Conservation (phyloP, 106 monocot genomes). For the Dendrobium catenatum region DNA sequence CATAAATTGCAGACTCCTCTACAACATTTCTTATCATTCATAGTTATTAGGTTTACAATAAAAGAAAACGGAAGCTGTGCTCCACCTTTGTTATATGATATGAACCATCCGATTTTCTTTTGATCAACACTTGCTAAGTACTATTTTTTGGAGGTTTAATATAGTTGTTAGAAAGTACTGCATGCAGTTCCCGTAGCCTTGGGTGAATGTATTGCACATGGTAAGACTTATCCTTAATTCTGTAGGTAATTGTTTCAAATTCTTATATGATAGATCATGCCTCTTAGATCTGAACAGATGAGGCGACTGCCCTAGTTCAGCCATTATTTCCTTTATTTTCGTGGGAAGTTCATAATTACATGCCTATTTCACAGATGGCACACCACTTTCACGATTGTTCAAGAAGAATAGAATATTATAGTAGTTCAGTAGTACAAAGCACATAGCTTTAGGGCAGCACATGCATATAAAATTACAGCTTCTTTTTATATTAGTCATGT, state of each 20-base stretch:
- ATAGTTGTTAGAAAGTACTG: not conserved
- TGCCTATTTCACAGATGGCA: not conserved
- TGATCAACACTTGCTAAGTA: too few relatives aligned
- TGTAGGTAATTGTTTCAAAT: not conserved
- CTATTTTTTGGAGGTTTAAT: not conserved
- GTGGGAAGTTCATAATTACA: not conserved
- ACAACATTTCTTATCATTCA: not conserved
- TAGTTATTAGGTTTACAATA: not conserved
- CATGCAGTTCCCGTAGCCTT: not conserved
- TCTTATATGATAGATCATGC: not conserved
- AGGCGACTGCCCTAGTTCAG: not conserved
- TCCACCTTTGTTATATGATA: not conserved
- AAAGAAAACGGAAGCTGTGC: not conserved
- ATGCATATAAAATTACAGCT: not conserved
- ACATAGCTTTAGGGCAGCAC: not conserved
- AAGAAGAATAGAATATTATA: not conserved
- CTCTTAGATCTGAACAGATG: not conserved
- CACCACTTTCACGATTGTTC: not conserved
- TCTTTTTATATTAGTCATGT: conserved; percentile 4
- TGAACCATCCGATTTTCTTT: not conserved
- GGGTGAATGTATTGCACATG: not conserved
- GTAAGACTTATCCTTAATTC: not conserved
- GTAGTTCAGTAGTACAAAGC: not conserved
- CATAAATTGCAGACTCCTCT: not conserved
- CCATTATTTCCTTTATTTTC: not conserved